Evolutionary conservation across 257 asterid genomes (phyloP).

Genomic region (Gynochthodes officinalis): DNA sequence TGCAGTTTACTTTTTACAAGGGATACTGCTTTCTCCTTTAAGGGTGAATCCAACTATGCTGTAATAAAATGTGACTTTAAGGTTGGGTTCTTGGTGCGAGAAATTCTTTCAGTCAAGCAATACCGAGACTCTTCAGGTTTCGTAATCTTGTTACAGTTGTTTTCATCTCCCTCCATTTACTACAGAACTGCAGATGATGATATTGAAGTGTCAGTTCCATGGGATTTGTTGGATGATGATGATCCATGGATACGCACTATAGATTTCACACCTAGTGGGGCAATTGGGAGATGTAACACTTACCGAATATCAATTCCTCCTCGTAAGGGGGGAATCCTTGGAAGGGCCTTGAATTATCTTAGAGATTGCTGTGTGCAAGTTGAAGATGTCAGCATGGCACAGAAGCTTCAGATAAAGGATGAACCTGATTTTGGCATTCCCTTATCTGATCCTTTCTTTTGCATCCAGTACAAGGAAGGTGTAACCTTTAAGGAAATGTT

Average conservation of each 20-base stretch:
- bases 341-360: slow-evolving; percentile 48
- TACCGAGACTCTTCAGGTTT: slow-evolving; percentile 34
- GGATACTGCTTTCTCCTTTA: slow-evolving; percentile 60
- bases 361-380: slow-evolving; percentile 39
- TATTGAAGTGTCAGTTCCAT: slow-evolving; percentile 63
- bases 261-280: slow-evolving; percentile 75
- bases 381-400: slow-evolving; percentile 9
- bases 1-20: slow-evolving; percentile 65
- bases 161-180: slow-evolving; percentile 64
- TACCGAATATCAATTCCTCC: slow-evolving; percentile 64
- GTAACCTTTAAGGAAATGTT: slow-evolving; percentile 60
- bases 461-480: slow-evolving; percentile 50
- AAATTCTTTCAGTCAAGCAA: slow-evolving; percentile 53
- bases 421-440: slow-evolving; percentile 67
- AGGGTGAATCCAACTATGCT: slow-evolving; percentile 33
- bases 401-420: slow-evolving; percentile 29
- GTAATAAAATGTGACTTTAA: slow-evolving; percentile 69
- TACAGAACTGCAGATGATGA: slow-evolving; percentile 94
- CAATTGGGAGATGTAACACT: slow-evolving; percentile 74
- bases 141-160: slow-evolving; percentile 53
- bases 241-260: slow-evolving; percentile 97
- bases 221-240: slow-evolving; percentile 81
- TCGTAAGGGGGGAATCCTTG: slow-evolving; percentile 38
- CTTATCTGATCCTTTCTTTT: slow-evolving; percentile 53
- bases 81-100: slow-evolving; percentile 65